Evolutionary conservation across 129 eudicot species (phyloP), one percentile per base, ranked within the genome.

Genomic region (Artemisia argyi): DNA sequence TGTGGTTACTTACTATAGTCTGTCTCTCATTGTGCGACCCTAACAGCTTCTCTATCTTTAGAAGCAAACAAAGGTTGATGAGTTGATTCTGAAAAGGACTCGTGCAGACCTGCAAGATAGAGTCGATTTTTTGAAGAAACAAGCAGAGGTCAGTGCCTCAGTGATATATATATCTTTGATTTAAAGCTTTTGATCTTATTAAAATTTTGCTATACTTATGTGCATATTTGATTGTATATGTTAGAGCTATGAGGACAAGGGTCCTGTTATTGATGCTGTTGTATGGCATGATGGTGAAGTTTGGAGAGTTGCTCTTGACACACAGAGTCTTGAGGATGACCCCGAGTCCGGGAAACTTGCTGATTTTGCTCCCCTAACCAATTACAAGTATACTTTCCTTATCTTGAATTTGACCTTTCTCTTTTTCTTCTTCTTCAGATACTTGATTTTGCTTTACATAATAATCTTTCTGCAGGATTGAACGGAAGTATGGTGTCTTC

Each of bases 231-330:
- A 56, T 73, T 52, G 51, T 53, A 35, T 69, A 10, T 65, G 55
- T 66, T 68, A 94, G 99, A 83, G 87, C 81, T 90, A 90, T 75
- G 96, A 94, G 78, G 99, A 94, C 82, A 94, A 94, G 75, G 99
- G 99, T 59, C 99, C 99, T 48, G 79, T 90, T 47, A 80, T 94
- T 10, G 97, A 94, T 88, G 99, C 89, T 84, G 97, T 94, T 69
- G 99, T 94, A 61, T 94, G 99, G 99, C 88, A 94, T 84, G 99
- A 94, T 83, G 99, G 99, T 22, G 89, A 94, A 52, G 68, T 90
- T 53, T 94, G 99, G 99, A 90, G 94, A 77, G 99, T 89, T 74
- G 91, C 99, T 76, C 81, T 94, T 73, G 99, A 94, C 72, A 90
- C 99, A 19, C 96, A 90, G 76, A 83, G 83, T 83, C 97, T 94